Percentiles rank a stretch among this genome's conserved stretches.
Conservation (phyloP, 441 rosid species). For the Gossypium lobatum region DNA sequence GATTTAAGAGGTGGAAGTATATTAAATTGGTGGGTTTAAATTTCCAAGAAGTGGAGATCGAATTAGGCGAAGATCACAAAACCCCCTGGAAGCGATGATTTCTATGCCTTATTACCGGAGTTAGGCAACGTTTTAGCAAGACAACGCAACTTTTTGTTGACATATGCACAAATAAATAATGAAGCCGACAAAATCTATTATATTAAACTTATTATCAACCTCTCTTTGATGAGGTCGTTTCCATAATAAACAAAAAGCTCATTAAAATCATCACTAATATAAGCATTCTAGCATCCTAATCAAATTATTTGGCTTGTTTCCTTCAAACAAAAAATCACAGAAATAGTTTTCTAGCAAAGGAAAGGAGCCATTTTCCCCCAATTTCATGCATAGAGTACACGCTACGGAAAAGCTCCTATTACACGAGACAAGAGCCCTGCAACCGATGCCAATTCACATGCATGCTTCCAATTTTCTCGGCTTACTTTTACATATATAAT, state of each 20-base stretch:
- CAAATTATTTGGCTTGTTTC: not conserved
- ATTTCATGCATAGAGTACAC: conserved; percentile 39
- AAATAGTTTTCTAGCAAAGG: not conserved
- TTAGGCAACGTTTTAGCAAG: not conserved
- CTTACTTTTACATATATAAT: not conserved
- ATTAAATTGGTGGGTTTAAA: not conserved
- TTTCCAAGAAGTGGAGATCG: not conserved
- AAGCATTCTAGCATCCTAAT: not conserved
- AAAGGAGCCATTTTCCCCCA: not conserved
- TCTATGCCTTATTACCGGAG: not conserved
- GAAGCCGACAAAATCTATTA: not conserved
- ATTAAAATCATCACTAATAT: not conserved
- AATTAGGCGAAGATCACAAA: not conserved
- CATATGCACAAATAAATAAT: not conserved
- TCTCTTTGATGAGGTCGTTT: not conserved
- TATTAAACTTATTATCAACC: not conserved
- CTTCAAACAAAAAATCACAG: not conserved
- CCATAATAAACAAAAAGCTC: not conserved
- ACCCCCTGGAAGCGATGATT: not conserved
- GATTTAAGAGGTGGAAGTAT: not conserved
- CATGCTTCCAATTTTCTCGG: conserved; percentile 15
- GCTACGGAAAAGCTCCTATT: conserved; percentile 31
- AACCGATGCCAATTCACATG: conserved; percentile 45
- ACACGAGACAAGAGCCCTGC: conserved; percentile 27
- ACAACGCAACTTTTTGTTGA: not conserved